A percentile compares a stretch with the other conserved stretches of the same genome.
These are phyloP conservation scores for Thraustochytrium sp. DNA, from an alignment of 352 stramenopile genomes.

Conservation along the genomic window DNA sequence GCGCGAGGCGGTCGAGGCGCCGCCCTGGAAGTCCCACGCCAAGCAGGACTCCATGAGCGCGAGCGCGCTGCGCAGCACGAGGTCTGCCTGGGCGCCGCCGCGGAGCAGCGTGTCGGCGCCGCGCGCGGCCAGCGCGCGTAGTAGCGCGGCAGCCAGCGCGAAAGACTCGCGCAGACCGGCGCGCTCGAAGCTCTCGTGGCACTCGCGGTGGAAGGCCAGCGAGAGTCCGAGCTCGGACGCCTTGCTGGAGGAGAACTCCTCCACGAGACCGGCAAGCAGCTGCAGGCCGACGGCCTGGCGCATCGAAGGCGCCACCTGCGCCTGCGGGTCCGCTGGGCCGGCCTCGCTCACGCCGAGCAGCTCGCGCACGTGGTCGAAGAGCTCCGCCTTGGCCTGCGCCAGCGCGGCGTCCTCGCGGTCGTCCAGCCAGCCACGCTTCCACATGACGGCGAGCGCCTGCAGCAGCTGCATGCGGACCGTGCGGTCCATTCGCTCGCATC, in stretches of 20 bases:
- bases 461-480: conserved; percentile 5
- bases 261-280: neutral
- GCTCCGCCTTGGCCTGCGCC: conserved; percentile 2
- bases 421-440: conserved; percentile 36
- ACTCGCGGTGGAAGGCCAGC: conserved; percentile 19
- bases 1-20: neutral
- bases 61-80: neutral
- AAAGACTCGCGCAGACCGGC: conserved; percentile 6
- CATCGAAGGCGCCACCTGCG: neutral
- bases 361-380: neutral
- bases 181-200: conserved; percentile 34
- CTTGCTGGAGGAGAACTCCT: conserved; percentile 31
- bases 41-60: conserved; percentile 2
- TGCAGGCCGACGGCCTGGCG: neutral
- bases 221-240: neutral
- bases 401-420: neutral
- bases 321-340: neutral
- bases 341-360: neutral
- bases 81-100: neutral
- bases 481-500: neutral
- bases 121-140: neutral
- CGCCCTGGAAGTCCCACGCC: conserved; percentile 11
- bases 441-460: conserved; percentile 2
- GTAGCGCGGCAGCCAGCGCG: neutral
- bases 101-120: no score